Evolutionary conservation across 345 rosid genomes (phyloP), one percentile per base, ranked within the genome.

Genomic region (Pugionium dolabratum): DNA sequence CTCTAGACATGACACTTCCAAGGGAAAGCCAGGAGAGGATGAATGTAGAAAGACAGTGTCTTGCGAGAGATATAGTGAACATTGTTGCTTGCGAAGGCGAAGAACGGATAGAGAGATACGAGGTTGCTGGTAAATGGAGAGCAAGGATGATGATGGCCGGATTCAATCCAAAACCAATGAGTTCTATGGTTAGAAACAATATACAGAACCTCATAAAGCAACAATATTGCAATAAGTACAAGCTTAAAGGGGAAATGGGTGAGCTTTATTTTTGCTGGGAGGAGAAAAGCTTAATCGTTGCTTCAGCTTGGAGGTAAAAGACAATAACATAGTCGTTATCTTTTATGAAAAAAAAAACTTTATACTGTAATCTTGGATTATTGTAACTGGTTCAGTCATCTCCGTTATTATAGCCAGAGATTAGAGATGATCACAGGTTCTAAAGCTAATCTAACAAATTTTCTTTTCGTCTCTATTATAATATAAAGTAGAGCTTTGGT

Each of bases 71-170:
- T 68, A 94, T 94, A 45, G 94, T 94, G 4, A 94, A 94, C 77
- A 79, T 94, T 3, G 83, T 94, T 11, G 97, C 99, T 2, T 94
- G 99, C 0, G 99, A 94, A 69, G 99, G 99, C 37, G 97, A 88
- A 72, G 99, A 90, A 61, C 79, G 99, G 64, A 86, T 94, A 0
- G 99, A 94, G 61, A 79, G 99, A 36, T 90, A 85, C 7, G 99
- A 94, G 63, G 87, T 81, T 60, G 97, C 97, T 0, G 95, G 96
- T 47, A 90, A 90, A 75, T 94, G 99, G 99, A 81, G 96, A 57
- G 92, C 95, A 2, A 88, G 99, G 77, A 88, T 94, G 96, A 81
- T 6, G 73, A 94, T 90, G 99, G 97, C 99, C 0, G 97, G 97
- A 30, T 90, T 94, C 74, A 76, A 54, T 33, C 66, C 95, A n/a